Conservation (phyloP, 129 eudicot genomes). For the Calendula officinalis region DNA sequence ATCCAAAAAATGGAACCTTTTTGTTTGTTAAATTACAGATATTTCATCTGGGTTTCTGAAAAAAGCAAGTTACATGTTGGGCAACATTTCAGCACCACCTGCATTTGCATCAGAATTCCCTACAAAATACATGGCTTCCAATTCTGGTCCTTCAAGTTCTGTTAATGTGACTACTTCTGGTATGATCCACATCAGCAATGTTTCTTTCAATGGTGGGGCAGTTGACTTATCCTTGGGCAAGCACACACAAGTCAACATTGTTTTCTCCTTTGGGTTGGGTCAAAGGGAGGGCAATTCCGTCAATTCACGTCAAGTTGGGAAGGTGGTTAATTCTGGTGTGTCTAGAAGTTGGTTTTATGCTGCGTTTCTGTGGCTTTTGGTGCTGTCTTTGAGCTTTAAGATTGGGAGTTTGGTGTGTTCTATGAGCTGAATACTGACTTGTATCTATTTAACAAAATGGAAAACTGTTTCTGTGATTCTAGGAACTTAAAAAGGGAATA, state of each 20-base stretch:
- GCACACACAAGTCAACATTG: conserved; percentile 45
- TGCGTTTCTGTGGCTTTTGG: conserved; percentile 47
- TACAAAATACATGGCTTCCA: conserved; percentile 53
- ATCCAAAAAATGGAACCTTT: neutral
- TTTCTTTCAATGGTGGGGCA: conserved; percentile 38
- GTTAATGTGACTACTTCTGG: conserved; percentile 69
- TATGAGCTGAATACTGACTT: conserved; percentile 21
- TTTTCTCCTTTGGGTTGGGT: conserved; percentile 57
- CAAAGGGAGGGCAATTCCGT: conserved; percentile 26
- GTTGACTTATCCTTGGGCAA: conserved; percentile 47
- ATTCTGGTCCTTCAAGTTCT: conserved; percentile 47
- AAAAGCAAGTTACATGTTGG: conserved; percentile 69
- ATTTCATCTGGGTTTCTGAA: conserved; percentile 44
- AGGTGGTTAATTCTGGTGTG: conserved; percentile 27
- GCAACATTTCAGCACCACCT: conserved; percentile 66
- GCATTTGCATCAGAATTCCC: conserved; percentile 93
- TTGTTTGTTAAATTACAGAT: conserved; percentile 42
- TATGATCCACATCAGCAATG: conserved; percentile 54
- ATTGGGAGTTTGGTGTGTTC: conserved; percentile 43
- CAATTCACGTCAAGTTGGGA: conserved; percentile 31
- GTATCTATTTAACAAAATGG: neutral
- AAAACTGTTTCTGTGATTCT: neutral
- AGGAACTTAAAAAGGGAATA: conserved; percentile 2
- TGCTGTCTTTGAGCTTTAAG: conserved; percentile 58
- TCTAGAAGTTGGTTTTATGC: conserved; percentile 54